Conservation (phyloP, 1,139 yeast genomes). For the Scheffersomyces titani region DNA sequence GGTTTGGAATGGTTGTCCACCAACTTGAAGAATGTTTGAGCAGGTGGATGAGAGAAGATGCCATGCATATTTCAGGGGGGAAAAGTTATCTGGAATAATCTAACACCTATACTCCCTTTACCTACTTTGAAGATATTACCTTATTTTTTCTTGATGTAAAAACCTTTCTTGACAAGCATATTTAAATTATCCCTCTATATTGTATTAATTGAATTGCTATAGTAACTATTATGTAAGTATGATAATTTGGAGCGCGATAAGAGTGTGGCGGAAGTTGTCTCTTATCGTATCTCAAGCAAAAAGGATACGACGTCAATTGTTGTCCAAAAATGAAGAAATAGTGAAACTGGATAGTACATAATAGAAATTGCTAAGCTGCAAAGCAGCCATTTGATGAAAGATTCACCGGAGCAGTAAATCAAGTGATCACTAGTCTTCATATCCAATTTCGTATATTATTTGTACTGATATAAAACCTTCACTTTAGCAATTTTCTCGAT, state of each 20-base stretch:
- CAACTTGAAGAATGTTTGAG: conserved; percentile 3
- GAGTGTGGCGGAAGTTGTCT: background rate
- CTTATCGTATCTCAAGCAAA: too few species aligned
- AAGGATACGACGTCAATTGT: background rate
- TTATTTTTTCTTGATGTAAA: background rate
- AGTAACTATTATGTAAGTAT: background rate
- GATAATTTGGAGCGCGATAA: background rate
- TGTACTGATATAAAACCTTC: too few species aligned
- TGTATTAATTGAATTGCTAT: background rate
- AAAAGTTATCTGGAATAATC: background rate
- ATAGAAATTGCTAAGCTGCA: background rate
- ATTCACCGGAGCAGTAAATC: background rate
- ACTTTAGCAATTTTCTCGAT: too few species aligned
- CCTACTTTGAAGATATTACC: background rate
- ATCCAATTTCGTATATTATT: too few species aligned
- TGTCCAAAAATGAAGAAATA: too few species aligned
- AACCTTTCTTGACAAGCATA: background rate
- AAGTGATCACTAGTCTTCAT: too few species aligned
- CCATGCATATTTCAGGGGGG: background rate
- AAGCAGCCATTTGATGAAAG: background rate
- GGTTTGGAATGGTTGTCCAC: conserved; percentile 45
- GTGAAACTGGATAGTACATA: too few species aligned
- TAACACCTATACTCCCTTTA: background rate
- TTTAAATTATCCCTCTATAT: background rate
- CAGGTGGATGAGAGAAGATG: background rate